Evolutionary conservation across 805 yeast genomes (phyloP), one percentile per base, ranked within the genome.

Genomic region (Starmerella davenportii): DNA sequence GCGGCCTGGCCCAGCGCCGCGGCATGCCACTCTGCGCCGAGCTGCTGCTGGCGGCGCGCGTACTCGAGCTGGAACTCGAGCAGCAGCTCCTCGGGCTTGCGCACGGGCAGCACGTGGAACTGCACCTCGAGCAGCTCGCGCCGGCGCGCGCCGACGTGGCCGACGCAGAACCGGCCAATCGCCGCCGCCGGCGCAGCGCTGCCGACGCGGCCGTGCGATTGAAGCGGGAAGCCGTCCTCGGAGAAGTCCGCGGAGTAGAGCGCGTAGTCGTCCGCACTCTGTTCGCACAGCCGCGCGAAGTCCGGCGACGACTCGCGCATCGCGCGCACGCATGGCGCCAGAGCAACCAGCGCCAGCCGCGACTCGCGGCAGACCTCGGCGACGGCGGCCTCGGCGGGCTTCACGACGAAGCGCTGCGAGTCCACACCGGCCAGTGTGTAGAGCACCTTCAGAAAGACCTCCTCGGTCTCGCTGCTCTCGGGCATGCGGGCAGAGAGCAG

Each of bases 211-310:
- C 66, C 66, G 43, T 62, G 64, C 20, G 64, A 62, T 34, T 59
- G 61, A 24, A 57, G 43, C 11, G 66, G 65, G 33, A 44, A 42
- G 35, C 50, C 63, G 15, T 50, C 52, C 40, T 62, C 66, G 11
- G 59, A 50, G 41, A 51, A 54, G 48, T 62, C 66, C 15, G 49
- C 56, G 3, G 63, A 51, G 43, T 62, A 62, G 4, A 62, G 63
- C 21, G 61, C 55, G 47, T 51, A 62, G 37, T 62, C 66, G 27
- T 50, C 50, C n/a, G 48, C 40, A 32, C 39, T 40, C 8, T 43
- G 37, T 19, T 44, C 43, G 36, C 44, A 43, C 9, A 57, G 37
- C 5, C 53, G 46, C 8, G 54, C 39, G 13, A 62, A 49, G 36
- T 62, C 66, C 4, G 65, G 64, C 18, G 61, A 53, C 15, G 52